A percentile compares a stretch with the other conserved stretches of the same genome.
Conservation (phyloP, 305 asterid species). For the Rubia balearica region DNA sequence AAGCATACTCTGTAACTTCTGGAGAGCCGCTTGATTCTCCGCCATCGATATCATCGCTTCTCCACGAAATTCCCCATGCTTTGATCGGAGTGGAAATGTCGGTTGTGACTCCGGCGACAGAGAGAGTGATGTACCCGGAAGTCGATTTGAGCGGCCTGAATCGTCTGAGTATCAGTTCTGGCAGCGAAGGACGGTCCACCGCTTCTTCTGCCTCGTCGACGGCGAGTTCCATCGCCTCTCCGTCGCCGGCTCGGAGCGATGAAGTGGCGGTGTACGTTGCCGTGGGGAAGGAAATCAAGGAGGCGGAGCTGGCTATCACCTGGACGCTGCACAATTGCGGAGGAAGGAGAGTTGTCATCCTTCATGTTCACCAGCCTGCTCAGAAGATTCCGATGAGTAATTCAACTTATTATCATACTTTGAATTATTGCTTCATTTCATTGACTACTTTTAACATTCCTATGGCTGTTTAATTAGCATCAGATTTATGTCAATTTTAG, state of each 20-base stretch:
- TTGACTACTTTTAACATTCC: background rate
- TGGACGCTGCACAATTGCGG: slow-evolving; percentile 70
- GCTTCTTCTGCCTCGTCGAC: background rate
- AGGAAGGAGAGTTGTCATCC: slow-evolving; percentile 49
- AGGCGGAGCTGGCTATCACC: slow-evolving; percentile 40
- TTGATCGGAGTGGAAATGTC: slow-evolving; percentile 21
- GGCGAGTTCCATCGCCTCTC: slow-evolving; percentile 22
- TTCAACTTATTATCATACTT: background rate
- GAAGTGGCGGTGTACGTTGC: slow-evolving; percentile 54
- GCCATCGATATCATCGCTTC: background rate
- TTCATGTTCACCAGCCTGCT: slow-evolving; percentile 85
- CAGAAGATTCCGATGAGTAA: slow-evolving; percentile 60
- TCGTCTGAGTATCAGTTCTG: slow-evolving; percentile 18
- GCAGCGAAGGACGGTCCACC: slow-evolving; percentile 16
- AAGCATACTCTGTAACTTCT: background rate
- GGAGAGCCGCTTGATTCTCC: background rate
- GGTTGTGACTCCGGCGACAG: slow-evolving; percentile 23
- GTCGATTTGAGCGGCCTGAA: slow-evolving; percentile 25
- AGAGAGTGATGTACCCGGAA: slow-evolving; percentile 28
- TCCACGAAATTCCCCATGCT: background rate
- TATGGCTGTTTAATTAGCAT: background rate
- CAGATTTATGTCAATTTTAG: background rate
- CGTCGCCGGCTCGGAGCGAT: slow-evolving; percentile 29
- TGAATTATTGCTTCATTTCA: background rate
- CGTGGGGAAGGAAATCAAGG: slow-evolving; percentile 68